A percentile compares a stretch with the other conserved stretches of the same genome.
Conservation (phyloP, 305 asterid genomes). For the Fraxinus sp. region DNA sequence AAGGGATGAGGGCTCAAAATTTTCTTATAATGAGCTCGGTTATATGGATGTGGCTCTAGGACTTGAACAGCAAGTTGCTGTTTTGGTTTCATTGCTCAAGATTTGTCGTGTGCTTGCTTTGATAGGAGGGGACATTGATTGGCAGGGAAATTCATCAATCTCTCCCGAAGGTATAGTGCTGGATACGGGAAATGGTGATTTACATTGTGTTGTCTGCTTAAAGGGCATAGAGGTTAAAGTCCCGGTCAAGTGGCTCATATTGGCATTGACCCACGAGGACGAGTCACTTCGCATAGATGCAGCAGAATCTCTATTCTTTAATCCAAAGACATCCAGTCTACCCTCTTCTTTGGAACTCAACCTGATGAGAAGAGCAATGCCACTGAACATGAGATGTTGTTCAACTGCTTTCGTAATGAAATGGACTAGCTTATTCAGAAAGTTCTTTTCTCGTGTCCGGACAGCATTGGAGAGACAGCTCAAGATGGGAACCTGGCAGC, state of each 20-base stretch:
- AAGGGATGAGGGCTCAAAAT: slow-evolving; percentile 41
- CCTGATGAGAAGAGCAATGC: slow-evolving; percentile 83
- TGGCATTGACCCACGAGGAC: slow-evolving; percentile 81
- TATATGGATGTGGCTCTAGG: slow-evolving; percentile 41
- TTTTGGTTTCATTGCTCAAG: slow-evolving; percentile 82
- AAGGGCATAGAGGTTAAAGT: slow-evolving; percentile 65
- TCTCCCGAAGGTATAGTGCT: slow-evolving; percentile 37
- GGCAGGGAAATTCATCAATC: slow-evolving; percentile 44
- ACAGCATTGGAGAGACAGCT: slow-evolving; percentile 84
- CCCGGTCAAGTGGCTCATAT: slow-evolving; percentile 73
- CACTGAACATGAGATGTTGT: slow-evolving; percentile 93
- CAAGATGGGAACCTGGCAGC: slow-evolving; percentile 73
- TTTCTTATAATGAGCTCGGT: slow-evolving; percentile 42
- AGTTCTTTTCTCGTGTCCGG: slow-evolving; percentile 86
- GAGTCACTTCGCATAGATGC: slow-evolving; percentile 96
- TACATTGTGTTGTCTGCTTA: slow-evolving; percentile 50
- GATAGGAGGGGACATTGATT: slow-evolving; percentile 92
- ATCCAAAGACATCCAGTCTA: slow-evolving; percentile 80
- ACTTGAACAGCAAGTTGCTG: slow-evolving; percentile 72
- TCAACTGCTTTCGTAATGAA: slow-evolving; percentile 96
- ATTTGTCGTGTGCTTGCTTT: slow-evolving; percentile 83
- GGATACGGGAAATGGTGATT: slow-evolving; percentile 39
- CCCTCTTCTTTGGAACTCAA: slow-evolving; percentile 89
- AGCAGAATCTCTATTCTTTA: slow-evolving; percentile 86
- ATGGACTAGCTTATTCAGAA: slow-evolving; percentile 93